These are phyloP conservation scores for Hymenoscyphus infarciens DNA, from an alignment of 2,329 filamentous ascomycete genomes.

Conservation along the genomic window DNA sequence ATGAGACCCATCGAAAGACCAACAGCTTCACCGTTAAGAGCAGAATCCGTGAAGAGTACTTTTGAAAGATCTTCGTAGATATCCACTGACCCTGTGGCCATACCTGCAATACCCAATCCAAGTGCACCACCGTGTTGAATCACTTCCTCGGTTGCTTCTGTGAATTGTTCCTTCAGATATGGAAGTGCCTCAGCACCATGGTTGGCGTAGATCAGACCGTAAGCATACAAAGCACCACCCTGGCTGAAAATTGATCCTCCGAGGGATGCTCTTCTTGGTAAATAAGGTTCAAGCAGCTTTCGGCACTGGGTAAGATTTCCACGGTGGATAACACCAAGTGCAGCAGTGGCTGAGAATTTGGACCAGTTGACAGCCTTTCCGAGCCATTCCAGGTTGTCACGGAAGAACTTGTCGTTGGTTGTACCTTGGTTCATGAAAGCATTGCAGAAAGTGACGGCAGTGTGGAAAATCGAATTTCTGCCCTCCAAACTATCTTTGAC, in stretches of 20 bases:
- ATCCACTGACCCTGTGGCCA: slow-evolving; percentile 88
- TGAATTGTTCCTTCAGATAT: slow-evolving; percentile 73
- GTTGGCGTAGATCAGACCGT: slow-evolving; percentile 95
- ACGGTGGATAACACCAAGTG: slow-evolving; percentile 91
- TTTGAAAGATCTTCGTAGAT: slow-evolving; percentile 89
- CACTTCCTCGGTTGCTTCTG: slow-evolving; percentile 77
- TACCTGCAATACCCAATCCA: slow-evolving; percentile 91
- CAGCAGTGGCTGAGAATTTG: slow-evolving; percentile 96
- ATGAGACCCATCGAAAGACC: slow-evolving; percentile 95
- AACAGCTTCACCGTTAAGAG: slow-evolving; percentile 94
- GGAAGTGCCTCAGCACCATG: slow-evolving; percentile 87
- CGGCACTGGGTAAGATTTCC: slow-evolving; percentile 91
- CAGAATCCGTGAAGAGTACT: slow-evolving; percentile 89
- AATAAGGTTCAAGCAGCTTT: slow-evolving; percentile 90
- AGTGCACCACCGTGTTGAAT: slow-evolving; percentile 96
- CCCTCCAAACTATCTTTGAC: slow-evolving; percentile 93
- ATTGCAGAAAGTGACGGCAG: slow-evolving; percentile 93
- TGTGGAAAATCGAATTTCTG: slow-evolving; percentile 97
- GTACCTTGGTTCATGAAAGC: slow-evolving; percentile 99
- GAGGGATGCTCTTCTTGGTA: slow-evolving; percentile 72
- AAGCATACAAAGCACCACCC: slow-evolving; percentile 90
- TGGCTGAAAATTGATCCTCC: slow-evolving; percentile 92
- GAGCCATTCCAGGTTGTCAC: slow-evolving; percentile 95
- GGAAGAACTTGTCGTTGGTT: slow-evolving; percentile 97
- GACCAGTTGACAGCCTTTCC: slow-evolving; percentile 99